A percentile compares a stretch with the other conserved stretches of the same genome.
These are phyloP conservation scores for grape (Vitis vinifera) DNA, from an alignment of 164 flowering plant genomes.

Conservation along the genomic window ASM3070453v1 NC_081814.1:18475001-18475500, in stretches of 20 bases:
- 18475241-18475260: too few relatives aligned
- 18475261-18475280: not conserved
- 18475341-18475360: too few relatives aligned
- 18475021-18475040: too few relatives aligned
- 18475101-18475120: constrained; percentile 1
- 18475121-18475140: not conserved
- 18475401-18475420: constrained; percentile 12
- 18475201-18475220: constrained; percentile 8
- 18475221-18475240: not conserved
- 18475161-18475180: constrained; percentile 10
- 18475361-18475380: too few relatives aligned
- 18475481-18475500: constrained; percentile 26
- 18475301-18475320: not conserved
- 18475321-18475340: too few relatives aligned
- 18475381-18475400: too few relatives aligned
- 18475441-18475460: constrained; percentile 13
- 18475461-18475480: constrained; percentile 26
- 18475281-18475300: not conserved
- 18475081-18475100: not conserved
- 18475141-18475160: constrained; percentile 8
- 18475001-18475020: too few relatives aligned
- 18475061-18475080: constrained; percentile 4
- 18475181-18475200: not conserved
- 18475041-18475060: not conserved
- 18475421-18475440: constrained; percentile 16